Base-by-base conservation (phyloP, 805 yeast genomes). In the Scheffersomyces amazonensis region DNA sequence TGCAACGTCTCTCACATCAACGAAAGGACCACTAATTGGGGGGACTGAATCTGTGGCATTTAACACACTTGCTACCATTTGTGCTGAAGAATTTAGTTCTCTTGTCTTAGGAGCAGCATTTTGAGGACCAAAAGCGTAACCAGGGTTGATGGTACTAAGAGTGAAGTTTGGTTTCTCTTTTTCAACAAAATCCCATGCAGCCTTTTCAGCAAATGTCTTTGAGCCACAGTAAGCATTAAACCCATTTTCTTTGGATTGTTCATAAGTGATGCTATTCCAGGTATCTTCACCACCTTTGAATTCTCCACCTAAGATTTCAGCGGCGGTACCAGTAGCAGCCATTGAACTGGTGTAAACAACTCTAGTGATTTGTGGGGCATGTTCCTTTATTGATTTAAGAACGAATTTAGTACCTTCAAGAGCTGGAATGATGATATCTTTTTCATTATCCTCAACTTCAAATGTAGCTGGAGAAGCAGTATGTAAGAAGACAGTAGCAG, bases 391-490 rank as follows among this genome's bases (percentile, higher is more conserved):
- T 0, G 85, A 75, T 28, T 58, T 50, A 35, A 80, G 54, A 12
- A 77, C 69, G 46, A 74, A 67, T 42, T 58, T 60, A 16, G 81
- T 77, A 20, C 82, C 83, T 12, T 66, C 51, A 3, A 76, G 56
- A 1, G 84, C 83, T 4, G 86, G 85, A 15, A 54, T 64, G 37
- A 78, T 55, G 35, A 79, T 58, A n/a, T 75, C 80, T 33, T 69
- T 68, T 38, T 71, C 80, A 21, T 71, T 60, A 42, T 69, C 64
- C 11, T 62, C 54, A 18, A 64, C 57, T 9, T 69, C 63, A 49
- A 68, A 72, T n/a, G 68, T 58, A 50, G 73, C 72, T 5, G 85
- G 83, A 15, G 82, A 72, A 2, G 85, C 85, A 8, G 80, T 69
- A 56, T 80, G 85, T 24, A 80, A 46, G 34, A 80, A 78, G 28